These are phyloP conservation scores for Ustilago esculenta DNA, from an alignment of 1,284 basidiomycete genomes.

Conservation along the genomic window DNA sequence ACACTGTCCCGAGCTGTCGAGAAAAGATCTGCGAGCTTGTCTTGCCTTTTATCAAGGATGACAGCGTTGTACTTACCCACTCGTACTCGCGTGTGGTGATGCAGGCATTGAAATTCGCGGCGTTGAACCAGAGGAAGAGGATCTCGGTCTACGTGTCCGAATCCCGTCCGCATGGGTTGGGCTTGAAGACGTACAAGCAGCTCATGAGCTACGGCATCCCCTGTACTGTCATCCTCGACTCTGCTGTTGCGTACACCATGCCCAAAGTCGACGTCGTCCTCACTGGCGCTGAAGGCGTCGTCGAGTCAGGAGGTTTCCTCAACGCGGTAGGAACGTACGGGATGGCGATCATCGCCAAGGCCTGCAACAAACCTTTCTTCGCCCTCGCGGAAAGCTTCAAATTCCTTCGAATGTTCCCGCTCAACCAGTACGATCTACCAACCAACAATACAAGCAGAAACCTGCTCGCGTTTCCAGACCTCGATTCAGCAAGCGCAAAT, in stretches of 20 bases:
- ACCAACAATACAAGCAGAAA: constrained; percentile 5
- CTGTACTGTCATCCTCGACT: constrained; percentile 92
- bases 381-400: constrained; percentile 95
- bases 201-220: constrained; percentile 81
- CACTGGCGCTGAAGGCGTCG: constrained; percentile 95
- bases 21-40: constrained; percentile 89
- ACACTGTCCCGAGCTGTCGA: constrained; percentile 73
- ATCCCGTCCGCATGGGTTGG: constrained; percentile 82
- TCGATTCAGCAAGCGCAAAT: background rate
- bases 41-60: constrained; percentile 91
- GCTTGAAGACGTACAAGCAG: constrained; percentile 57
- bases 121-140: constrained; percentile 80
- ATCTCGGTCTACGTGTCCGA: constrained; percentile 98
- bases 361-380: constrained; percentile 94
- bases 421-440: constrained; percentile 95
- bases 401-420: constrained; percentile 93
- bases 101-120: constrained; percentile 82
- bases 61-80: constrained; percentile 89
- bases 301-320: constrained; percentile 77
- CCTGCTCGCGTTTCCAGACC: constrained; percentile 47
- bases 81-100: constrained; percentile 95
- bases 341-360: constrained; percentile 94
- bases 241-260: constrained; percentile 96
- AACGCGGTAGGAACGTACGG: constrained; percentile 89
- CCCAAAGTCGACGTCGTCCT: constrained; percentile 93